These are phyloP conservation scores for Aspergillus sp. DNA, from an alignment of 2,329 filamentous ascomycete species.

Conservation along the genomic window DNA sequence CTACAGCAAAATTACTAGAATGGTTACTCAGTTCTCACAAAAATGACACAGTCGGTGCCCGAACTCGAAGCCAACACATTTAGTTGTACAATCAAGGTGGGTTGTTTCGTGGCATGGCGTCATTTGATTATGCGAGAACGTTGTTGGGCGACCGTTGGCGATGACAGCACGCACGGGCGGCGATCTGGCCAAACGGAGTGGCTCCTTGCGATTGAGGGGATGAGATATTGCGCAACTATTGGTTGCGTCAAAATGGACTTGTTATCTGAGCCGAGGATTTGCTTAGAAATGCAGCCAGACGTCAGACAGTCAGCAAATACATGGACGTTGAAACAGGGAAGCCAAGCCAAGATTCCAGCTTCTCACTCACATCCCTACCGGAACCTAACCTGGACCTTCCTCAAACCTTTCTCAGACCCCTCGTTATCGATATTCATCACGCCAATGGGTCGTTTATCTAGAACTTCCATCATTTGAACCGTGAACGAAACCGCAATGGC, in stretches of 20 bases:
- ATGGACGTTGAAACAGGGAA: background rate
- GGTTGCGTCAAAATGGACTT: conserved; percentile 3
- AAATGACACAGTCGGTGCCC: background rate
- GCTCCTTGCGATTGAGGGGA: background rate
- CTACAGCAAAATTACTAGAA: no score
- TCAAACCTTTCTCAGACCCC: background rate
- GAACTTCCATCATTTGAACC: background rate
- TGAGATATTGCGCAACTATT: background rate
- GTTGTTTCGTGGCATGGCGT: background rate
- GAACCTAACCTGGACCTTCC: background rate
- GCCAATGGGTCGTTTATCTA: background rate
- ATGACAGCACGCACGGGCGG: background rate
- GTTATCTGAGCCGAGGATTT: conserved; percentile 2
- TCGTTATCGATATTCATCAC: background rate
- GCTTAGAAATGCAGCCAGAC: conserved; percentile 10
- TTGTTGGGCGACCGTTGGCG: background rate
- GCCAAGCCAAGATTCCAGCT: background rate
- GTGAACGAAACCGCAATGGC: conserved; percentile 4
- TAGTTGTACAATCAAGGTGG: background rate
- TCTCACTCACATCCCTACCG: background rate
- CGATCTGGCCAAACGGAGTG: background rate
- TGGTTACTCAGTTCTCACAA: background rate
- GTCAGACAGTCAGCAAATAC: background rate
- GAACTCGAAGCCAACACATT: background rate
- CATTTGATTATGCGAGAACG: background rate